Conservation (phyloP, 2,329 filamentous ascomycete genomes). For the Trichophyton rubrum region DNA sequence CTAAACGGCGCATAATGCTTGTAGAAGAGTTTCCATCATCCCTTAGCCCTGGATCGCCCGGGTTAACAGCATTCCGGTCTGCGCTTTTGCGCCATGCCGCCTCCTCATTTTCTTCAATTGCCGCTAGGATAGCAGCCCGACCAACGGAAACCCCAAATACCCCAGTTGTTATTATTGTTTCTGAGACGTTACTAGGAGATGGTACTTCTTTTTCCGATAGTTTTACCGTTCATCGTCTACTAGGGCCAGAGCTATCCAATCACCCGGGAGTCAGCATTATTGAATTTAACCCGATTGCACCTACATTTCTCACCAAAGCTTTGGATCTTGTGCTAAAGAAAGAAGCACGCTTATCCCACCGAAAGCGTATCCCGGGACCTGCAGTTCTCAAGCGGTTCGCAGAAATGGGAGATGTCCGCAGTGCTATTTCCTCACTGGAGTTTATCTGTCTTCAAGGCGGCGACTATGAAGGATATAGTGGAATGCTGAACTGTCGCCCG, state of each 20-base stretch:
- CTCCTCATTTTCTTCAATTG: conserved; percentile 48
- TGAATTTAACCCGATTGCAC: conserved; percentile 86
- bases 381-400: conserved; percentile 66
- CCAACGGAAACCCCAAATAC: conserved; percentile 38
- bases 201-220: conserved; percentile 76
- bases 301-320: conserved; percentile 73
- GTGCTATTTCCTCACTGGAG: conserved; percentile 80
- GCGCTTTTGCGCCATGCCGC: conserved; percentile 65
- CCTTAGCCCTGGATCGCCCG: conserved; percentile 52
- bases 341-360: conserved; percentile 60
- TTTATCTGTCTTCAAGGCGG: conserved; percentile 82
- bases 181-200: conserved; percentile 77
- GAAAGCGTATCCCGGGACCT: conserved; percentile 63
- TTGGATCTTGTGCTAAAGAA: conserved; percentile 72
- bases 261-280: conserved; percentile 69
- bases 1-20: conserved; percentile 49
- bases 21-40: conserved; percentile 76
- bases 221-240: conserved; percentile 78
- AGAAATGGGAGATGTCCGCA: conserved; percentile 83
- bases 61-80: conserved; percentile 58
- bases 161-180: conserved; percentile 80
- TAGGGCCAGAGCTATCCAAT: conserved; percentile 73
- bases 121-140: conserved; percentile 21
- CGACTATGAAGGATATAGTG: conserved; percentile 59
- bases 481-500: conserved; percentile 55